A percentile compares a stretch with the other conserved stretches of the same genome.
Evolutionary conservation across 2,329 filamentous ascomycete genomes (phyloP).

Genomic region (Apiospora koreana): DNA sequence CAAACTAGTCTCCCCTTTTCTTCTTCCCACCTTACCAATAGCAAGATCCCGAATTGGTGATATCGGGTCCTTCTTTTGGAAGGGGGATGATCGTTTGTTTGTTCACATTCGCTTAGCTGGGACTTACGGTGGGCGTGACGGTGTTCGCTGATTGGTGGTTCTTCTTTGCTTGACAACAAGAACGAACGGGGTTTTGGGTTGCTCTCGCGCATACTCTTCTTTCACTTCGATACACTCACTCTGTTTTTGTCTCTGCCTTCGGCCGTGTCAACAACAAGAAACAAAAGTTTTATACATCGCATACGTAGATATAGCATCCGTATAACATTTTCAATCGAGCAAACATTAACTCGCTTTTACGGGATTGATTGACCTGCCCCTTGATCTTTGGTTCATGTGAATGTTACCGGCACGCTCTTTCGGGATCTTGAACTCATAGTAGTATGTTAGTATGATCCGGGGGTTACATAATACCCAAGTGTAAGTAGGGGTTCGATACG

Average conservation of each 20-base stretch:
- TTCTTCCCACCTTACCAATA: neutral
- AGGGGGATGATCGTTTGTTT: neutral
- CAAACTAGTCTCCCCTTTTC: neutral
- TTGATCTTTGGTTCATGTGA: neutral
- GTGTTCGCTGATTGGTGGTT: neutral
- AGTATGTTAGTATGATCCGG: too few species aligned
- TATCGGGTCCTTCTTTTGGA: neutral
- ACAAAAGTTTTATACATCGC: neutral
- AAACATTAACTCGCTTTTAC: neutral
- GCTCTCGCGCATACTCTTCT: neutral
- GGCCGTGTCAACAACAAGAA: neutral
- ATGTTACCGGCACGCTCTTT: too few species aligned
- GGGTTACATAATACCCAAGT: too few species aligned
- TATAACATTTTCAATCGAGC: neutral
- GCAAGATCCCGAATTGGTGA: neutral
- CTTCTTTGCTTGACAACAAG: neutral
- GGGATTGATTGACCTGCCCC: too few species aligned
- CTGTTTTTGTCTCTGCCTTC: neutral
- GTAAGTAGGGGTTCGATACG: too few species aligned
- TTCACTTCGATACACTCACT: conserved; percentile 1
- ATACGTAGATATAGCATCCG: neutral
- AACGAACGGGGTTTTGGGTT: neutral
- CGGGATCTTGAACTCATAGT: too few species aligned
- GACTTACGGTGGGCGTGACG: neutral
- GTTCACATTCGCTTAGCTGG: neutral